Base-by-base conservation (phyloP, 106 monocot genomes). In the Dendrobium chrysotoxum region DNA sequence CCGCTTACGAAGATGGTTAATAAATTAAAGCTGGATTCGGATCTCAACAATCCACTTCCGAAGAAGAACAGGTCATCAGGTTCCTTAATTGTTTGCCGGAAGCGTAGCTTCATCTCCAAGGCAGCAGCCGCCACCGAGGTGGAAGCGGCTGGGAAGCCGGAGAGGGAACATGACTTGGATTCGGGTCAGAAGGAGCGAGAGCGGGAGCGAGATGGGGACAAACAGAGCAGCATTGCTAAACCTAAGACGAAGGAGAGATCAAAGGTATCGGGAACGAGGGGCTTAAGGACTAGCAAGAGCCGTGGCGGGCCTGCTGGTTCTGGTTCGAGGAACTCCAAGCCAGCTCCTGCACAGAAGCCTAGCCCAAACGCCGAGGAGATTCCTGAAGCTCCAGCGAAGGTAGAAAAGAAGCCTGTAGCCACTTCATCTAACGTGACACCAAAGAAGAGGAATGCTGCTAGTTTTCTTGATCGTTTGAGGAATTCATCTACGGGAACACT, bases 101-200 rank as follows among this genome's bases (percentile, higher is more conserved):
- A 83, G 53, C 83, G 78, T 15, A 83, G 78, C 73, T 55, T 72
- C 55, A 42, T 83, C 12, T 16, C 78, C 31, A 83, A 83, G 71
- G 72, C 72, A 0, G 21, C 30, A 18, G 73, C 72, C 28, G 41
- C 40, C 3, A n/a, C 23, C 17, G 78, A 72, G 12, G 26, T 25
- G 58, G 78, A 78, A 72, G 78, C 15, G 9, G 78, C 25, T 26
- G 53, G 54, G 55, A 55, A 57, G 74, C 78, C 46, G 21, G 82
- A 54, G 77, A 73, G 39, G 61, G 61, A 57, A 21, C 8, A 13
- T 57, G 38, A 42, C 9, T 53, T 66, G 9, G 66, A 79, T 65
- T 40, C 64, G n/a, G 82, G 46, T 38, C 47, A 67, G 13, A 47
- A 77, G 18, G 64, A 65, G 25, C 23, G 26, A 11, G 50, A 50